A percentile compares a stretch with the other conserved stretches of the same genome.
These are phyloP conservation scores for Plasmodium vivax DNA, from an alignment of 169 alveolate genomes.

Conservation along the genomic window DNA sequence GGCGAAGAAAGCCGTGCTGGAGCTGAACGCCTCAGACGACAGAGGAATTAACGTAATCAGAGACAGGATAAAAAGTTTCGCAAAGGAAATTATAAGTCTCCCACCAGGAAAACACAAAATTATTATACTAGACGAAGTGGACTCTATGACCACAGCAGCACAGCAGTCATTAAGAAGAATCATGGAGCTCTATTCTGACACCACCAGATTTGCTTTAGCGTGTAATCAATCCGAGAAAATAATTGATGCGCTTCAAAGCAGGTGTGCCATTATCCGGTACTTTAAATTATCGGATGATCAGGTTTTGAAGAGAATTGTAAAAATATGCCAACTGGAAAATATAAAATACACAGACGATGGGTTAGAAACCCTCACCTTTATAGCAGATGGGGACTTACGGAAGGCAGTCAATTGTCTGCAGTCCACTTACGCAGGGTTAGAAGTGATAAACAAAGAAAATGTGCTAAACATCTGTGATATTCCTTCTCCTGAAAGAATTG, in stretches of 20 bases:
- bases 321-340: slow-evolving; percentile 85
- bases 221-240: slow-evolving; percentile 98
- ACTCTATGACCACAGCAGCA: slow-evolving; percentile 99
- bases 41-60: slow-evolving; percentile 99
- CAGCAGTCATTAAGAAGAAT: slow-evolving; percentile 98
- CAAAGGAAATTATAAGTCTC: slow-evolving; percentile 94
- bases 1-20: slow-evolving; percentile 94
- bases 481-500: slow-evolving; percentile 96
- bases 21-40: slow-evolving; percentile 99
- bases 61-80: slow-evolving; percentile 96
- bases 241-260: slow-evolving; percentile 98
- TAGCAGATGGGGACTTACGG: slow-evolving; percentile 96
- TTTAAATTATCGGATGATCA: slow-evolving; percentile 95
- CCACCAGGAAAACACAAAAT: slow-evolving; percentile 97
- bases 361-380: slow-evolving; percentile 95
- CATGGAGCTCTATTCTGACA: slow-evolving; percentile 97
- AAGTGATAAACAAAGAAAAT: slow-evolving; percentile 93
- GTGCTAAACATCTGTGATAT: slow-evolving; percentile 93
- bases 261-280: slow-evolving; percentile 99
- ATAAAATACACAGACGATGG: slow-evolving; percentile 92
- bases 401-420: slow-evolving; percentile 96
- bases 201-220: slow-evolving; percentile 99
- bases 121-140: slow-evolving; percentile 99
- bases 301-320: slow-evolving; percentile 90
- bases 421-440: slow-evolving; percentile 97